Conservation (phyloP, 2,329 filamentous ascomycete species). For the Lasiodiplodia theobromae region DNA sequence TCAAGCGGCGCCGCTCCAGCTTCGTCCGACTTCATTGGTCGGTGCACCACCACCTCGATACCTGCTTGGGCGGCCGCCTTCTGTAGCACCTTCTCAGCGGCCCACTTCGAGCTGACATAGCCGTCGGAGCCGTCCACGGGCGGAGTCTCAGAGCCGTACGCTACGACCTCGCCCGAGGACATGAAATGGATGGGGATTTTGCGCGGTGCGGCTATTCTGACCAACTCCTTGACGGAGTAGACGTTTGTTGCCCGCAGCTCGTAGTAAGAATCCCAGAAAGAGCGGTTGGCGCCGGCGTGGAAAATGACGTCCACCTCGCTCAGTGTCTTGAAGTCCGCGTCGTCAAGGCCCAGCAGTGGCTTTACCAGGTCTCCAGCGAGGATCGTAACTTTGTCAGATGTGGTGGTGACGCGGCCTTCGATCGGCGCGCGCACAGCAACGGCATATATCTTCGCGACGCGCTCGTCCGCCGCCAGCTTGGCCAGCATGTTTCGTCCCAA, state of each 20-base stretch:
- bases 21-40: too few species aligned
- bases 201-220: constrained; percentile 26
- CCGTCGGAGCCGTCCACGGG: too few species aligned
- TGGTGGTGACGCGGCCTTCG: not conserved
- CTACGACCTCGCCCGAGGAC: constrained; percentile 21
- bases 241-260: constrained; percentile 39
- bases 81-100: too few species aligned
- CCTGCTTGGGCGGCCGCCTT: too few species aligned
- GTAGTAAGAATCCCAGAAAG: constrained; percentile 39
- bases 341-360: constrained; percentile 33
- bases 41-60: too few species aligned
- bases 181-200: constrained; percentile 35
- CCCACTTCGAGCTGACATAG: too few species aligned
- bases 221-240: constrained; percentile 17
- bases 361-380: constrained; percentile 49
- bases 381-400: constrained; percentile 27
- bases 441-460: constrained; percentile 50
- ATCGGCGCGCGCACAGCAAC: constrained; percentile 47
- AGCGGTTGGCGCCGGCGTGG: constrained; percentile 36
- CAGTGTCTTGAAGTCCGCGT: not conserved
- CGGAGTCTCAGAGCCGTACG: not conserved
- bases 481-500: constrained; percentile 31
- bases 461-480: constrained; percentile 42
- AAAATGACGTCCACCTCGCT: constrained; percentile 33
- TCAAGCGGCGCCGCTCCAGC: too few species aligned